phyloP scores from a whole-genome alignment of 345 rosid genomes.

The Nasturtium officinale region DNA sequence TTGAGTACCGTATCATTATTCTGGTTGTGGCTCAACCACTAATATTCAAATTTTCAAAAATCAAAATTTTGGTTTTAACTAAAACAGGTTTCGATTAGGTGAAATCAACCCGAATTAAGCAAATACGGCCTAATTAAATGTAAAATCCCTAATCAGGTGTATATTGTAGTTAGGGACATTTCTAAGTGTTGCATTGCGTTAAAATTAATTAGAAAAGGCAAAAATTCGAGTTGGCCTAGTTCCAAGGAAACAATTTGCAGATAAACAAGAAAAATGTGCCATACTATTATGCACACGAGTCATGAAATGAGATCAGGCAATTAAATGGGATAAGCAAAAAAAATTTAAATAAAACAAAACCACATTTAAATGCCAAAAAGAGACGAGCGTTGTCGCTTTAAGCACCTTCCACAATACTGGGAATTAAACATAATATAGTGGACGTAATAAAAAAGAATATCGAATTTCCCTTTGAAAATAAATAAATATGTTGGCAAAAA shows the following conservation, averaged over 20 bases:
- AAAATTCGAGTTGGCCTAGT: constrained; percentile 10
- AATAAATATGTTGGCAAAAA: neutral
- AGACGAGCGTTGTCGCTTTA: constrained; percentile 32
- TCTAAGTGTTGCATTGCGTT: neutral
- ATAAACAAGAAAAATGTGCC: constrained; percentile 42
- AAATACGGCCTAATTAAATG: constrained; percentile 23
- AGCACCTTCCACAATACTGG: constrained; percentile 30
- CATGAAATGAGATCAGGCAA: constrained; percentile 9
- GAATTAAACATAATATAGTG: constrained; percentile 3
- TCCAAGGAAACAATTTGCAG: constrained; percentile 24
- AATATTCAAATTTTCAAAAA: neutral
- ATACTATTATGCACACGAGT: constrained; percentile 35
- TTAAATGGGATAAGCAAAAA: neutral
- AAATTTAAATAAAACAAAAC: neutral
- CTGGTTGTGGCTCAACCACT: neutral
- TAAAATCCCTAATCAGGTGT: constrained; percentile 1
- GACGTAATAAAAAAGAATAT: neutral
- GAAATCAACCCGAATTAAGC: constrained; percentile 31
- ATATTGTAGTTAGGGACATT: neutral
- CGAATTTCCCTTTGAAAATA: constrained; percentile 1
- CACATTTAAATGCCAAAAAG: constrained; percentile 36
- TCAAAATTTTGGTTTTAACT: neutral
- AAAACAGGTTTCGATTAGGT: constrained; percentile 12
- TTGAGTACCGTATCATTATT: neutral
- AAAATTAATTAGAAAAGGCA: constrained; percentile 8